Base-by-base conservation (phyloP, 2,329 filamentous ascomycete species). In the Corynespora cassiicola region DNA sequence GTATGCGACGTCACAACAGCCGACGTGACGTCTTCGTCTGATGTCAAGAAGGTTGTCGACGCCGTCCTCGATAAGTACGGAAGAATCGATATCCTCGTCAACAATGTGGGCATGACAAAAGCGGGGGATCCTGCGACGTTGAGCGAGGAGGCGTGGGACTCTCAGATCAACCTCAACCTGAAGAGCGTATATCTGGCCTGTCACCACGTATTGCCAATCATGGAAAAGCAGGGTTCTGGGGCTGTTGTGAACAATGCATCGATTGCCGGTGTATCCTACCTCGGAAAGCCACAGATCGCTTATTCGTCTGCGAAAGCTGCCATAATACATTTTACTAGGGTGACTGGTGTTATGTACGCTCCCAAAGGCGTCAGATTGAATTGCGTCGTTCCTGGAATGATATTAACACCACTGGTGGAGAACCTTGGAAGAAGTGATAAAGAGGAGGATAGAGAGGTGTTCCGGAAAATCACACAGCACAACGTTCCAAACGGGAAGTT, bases 151-250 rank as follows among this genome's bases (percentile, higher is more conserved):
- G 52, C 68, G 0, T 82, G 78, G 78, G 74, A 81, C 46, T 41
- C 61, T 0, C 79, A 82, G 44, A 69, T 79, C 34, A 71, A 76
- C 7, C 58, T 82, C 23, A 82, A 82, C 45, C 63, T 82, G 16
- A 81, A 80, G 52, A 77, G 71, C 19, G 74, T 81, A 0, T 82
- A 79, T 44, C 54, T 81, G 4, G 73, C 74, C 2, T 76, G 73
- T 29, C 79, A 81, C 39, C 54, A 73, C 11, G 75, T 78, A 0
- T 58, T 82, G 1, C 78, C 78, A 0, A 66, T 80, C 25, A 81
- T 81, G 78, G 75, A 77, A 39, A 59, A 59, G 29, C 78, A 82
- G 41, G 42, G 39, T 0, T 56, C 66, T 0, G 75, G 71, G 2
- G 66, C 70, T 0, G 18, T 65, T 0, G 61, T 82, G 1, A 66